Evolutionary conservation across 352 stramenopile genomes (phyloP).

Genomic region (Globisporangium spinosum): DNA sequence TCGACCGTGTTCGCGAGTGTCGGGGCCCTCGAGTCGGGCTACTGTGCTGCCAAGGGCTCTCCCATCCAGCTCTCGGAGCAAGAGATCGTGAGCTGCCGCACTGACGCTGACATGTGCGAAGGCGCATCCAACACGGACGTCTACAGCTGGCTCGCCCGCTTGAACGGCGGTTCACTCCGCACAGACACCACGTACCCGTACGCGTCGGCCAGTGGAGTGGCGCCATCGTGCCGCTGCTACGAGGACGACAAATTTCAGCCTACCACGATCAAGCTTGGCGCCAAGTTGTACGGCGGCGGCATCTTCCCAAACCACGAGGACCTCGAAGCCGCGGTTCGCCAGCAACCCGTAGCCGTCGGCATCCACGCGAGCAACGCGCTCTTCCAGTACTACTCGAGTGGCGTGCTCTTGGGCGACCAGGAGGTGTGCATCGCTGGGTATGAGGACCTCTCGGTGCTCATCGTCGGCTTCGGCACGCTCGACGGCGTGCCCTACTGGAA

Average conservation of each 20-base stretch:
- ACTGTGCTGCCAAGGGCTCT: conserved; percentile 16
- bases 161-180: conserved; percentile 15
- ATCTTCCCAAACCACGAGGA: conserved; percentile 10
- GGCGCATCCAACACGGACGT: conserved; percentile 2
- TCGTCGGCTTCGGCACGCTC: too few species aligned
- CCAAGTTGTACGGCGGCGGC: conserved; percentile 6
- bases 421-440: conserved; percentile 36
- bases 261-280: conserved; percentile 10
- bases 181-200: conserved; percentile 17
- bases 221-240: conserved; percentile 1
- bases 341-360: conserved; percentile 7
- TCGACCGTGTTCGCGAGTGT: conserved; percentile 20
- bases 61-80: conserved; percentile 15
- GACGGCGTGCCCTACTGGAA: too few species aligned
- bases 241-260: conserved; percentile 9
- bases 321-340: conserved; percentile 11
- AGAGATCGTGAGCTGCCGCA: conserved; percentile 14
- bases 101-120: not conserved
- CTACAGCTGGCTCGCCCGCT: conserved; percentile 13
- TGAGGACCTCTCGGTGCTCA: conserved; percentile 16
- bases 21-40: conserved; percentile 20
- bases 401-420: conserved; percentile 14
- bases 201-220: not conserved
- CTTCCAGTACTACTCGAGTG: conserved; percentile 9
- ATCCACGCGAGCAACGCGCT: not conserved